phyloP scores from a whole-genome alignment of 352 stramenopile species.

The Globisporangium okanoganense region DNA sequence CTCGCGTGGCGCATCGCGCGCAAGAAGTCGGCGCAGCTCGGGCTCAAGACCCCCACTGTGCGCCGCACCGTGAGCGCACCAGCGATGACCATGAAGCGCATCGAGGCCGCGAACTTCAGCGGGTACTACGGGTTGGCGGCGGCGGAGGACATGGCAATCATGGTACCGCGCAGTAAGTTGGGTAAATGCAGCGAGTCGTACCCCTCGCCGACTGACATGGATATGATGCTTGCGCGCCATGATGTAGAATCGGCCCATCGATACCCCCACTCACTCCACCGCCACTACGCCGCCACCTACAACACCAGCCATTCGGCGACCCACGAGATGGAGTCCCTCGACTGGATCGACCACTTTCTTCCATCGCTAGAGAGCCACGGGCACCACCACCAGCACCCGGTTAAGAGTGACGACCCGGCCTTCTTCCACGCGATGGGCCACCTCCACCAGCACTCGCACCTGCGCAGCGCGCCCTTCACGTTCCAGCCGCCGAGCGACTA shows the following conservation, averaged over 20 bases:
- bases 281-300: slow-evolving; percentile 7
- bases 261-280: slow-evolving; percentile 8
- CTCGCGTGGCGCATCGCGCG: slow-evolving; percentile 57
- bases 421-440: slow-evolving; percentile 18
- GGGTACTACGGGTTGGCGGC: not conserved
- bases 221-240: slow-evolving; percentile 34
- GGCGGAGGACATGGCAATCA: slow-evolving; percentile 23
- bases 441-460: slow-evolving; percentile 13
- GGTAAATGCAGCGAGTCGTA: slow-evolving; percentile 20
- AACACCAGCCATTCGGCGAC: slow-evolving; percentile 2
- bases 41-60: slow-evolving; percentile 2
- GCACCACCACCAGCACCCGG: not conserved
- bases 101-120: slow-evolving; percentile 5
- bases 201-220: slow-evolving; percentile 35
- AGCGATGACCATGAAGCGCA: slow-evolving; percentile 7
- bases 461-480: slow-evolving; percentile 18
- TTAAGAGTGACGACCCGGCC: not conserved
- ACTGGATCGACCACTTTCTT: slow-evolving; percentile 64
- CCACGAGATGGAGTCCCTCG: slow-evolving; percentile 47
- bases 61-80: slow-evolving; percentile 8
- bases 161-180: slow-evolving; percentile 21
- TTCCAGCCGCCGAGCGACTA: slow-evolving; percentile 24
- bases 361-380: slow-evolving; percentile 36
- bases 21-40: slow-evolving; percentile 47
- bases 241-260: slow-evolving; percentile 19